These are phyloP conservation scores for Emergomyces pasteurianus DNA, from an alignment of 2,329 filamentous ascomycete species.

Conservation along the genomic window DNA sequence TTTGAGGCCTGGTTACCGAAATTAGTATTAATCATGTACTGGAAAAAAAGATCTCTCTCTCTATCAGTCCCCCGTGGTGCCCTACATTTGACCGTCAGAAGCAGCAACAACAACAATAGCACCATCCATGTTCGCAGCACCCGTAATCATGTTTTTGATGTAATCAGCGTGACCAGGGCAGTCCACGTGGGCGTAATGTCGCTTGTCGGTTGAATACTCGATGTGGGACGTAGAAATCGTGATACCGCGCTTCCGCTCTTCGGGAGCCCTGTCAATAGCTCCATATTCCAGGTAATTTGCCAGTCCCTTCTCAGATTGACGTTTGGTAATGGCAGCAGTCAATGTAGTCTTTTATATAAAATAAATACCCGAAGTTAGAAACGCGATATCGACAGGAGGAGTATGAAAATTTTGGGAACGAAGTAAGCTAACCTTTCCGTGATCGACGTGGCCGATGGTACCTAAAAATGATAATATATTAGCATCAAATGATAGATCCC, in stretches of 20 bases:
- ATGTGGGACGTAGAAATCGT: conserved; percentile 98
- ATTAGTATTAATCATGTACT: neutral
- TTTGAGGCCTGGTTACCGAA: conserved; percentile 60
- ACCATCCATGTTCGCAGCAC: conserved; percentile 98
- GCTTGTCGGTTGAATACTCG: conserved; percentile 86
- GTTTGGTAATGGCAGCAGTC: conserved; percentile 97
- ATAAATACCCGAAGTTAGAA: conserved; percentile 11
- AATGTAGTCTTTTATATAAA: conserved; percentile 66
- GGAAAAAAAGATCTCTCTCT: neutral
- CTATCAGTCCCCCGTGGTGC: neutral
- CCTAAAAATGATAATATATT: conserved; percentile 37
- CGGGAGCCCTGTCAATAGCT: conserved; percentile 95
- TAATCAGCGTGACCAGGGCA: conserved; percentile 99
- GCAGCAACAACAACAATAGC: conserved; percentile 98
- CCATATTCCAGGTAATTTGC: conserved; percentile 96
- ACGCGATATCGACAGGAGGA: neutral
- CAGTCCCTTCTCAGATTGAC: conserved; percentile 86
- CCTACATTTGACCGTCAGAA: conserved; percentile 90
- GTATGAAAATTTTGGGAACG: conserved; percentile 1
- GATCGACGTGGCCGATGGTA: conserved; percentile 98
- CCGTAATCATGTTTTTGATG: conserved; percentile 99
- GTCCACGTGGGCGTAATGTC: conserved; percentile 99
- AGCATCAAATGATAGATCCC: neutral
- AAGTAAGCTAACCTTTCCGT: conserved; percentile 68
- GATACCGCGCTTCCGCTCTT: conserved; percentile 99